phyloP scores from a whole-genome alignment of 129 eudicot species.

The carrot (Daucus carota) region DH1_v3.0 NC_030382.2:48607501-48608000 shows the following conservation, averaged over 20 bases:
- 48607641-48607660: not conserved
- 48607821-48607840: not conserved
- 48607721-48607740: not conserved
- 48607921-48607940: conserved; percentile 95
- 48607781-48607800: not conserved
- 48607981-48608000: conserved; percentile 84
- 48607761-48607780: not conserved
- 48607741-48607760: not conserved
- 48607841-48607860: not conserved
- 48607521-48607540: not conserved
- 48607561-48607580: not conserved
- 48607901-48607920: conserved; percentile 97
- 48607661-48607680: not conserved
- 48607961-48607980: conserved; percentile 91
- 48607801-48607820: not conserved
- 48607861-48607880: conserved; percentile 3
- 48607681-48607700: not conserved
- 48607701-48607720: not conserved
- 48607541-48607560: not conserved
- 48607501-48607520: too few species aligned
- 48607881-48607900: conserved; percentile 42
- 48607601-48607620: too few species aligned
- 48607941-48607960: conserved; percentile 79
- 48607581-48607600: not conserved
- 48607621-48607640: not conserved